A percentile compares a stretch with the other conserved stretches of the same genome.
phyloP scores from a whole-genome alignment of 176 grass and related monocot genomes.

The Oryza rufipogon region DNA sequence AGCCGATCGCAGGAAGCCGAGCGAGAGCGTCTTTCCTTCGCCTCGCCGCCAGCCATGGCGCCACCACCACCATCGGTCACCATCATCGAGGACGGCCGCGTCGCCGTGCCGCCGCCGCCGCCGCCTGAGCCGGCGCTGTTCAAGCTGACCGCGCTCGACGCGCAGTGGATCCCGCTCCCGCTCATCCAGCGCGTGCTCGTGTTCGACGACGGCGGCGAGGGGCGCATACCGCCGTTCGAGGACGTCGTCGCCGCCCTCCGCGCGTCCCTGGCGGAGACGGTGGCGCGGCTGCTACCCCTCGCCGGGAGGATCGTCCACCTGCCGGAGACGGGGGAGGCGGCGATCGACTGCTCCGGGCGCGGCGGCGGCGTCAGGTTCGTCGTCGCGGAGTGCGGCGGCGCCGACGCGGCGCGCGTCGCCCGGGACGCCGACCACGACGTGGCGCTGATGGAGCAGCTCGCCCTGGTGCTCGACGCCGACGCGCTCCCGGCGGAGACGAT shows the following conservation, averaged over 20 bases:
- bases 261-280: constrained; percentile 21
- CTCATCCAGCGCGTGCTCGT: constrained; percentile 40
- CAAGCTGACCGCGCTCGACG: constrained; percentile 38
- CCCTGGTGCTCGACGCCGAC: constrained; percentile 39
- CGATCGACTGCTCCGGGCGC: constrained; percentile 36
- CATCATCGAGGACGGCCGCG: constrained; percentile 18
- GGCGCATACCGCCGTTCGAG: constrained; percentile 16
- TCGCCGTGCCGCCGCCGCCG: not conserved
- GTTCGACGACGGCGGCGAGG: constrained; percentile 18
- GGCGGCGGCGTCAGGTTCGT: constrained; percentile 36
- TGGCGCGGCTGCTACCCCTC: constrained; percentile 33
- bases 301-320: constrained; percentile 15
- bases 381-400: constrained; percentile 36
- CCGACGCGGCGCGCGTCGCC: not conserved
- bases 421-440: constrained; percentile 31
- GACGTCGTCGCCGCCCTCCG: constrained; percentile 33
- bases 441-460: constrained; percentile 21
- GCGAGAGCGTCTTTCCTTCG: too few species aligned
- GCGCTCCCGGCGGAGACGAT: constrained; percentile 44
- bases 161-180: constrained; percentile 36
- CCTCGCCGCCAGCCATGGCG: not conserved
- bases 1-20: too few species aligned
- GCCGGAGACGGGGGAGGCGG: constrained; percentile 6
- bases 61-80: not conserved
- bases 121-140: not conserved